Conservation (phyloP, 2,329 filamentous ascomycete species). For the Talaromyces sp. region DNA sequence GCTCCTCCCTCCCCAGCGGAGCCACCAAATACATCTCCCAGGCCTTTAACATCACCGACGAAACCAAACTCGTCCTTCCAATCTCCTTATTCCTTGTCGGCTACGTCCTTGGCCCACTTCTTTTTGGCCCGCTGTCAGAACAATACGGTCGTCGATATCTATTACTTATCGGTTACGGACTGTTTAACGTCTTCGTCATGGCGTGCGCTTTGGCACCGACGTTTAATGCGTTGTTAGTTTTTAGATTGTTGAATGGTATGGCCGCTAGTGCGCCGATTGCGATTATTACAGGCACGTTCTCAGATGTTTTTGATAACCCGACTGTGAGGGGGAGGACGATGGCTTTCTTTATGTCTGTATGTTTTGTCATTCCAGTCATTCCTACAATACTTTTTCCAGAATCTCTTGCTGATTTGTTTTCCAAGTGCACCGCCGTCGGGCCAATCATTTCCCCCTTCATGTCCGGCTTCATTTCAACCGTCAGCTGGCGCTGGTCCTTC, state of each 20-base stretch:
- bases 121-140: constrained; percentile 43
- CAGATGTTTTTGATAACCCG: constrained; percentile 45
- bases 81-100: constrained; percentile 40
- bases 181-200: constrained; percentile 40
- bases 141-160: constrained; percentile 39
- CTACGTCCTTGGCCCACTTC: constrained; percentile 40
- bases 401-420: neutral
- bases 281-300: constrained; percentile 43
- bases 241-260: constrained; percentile 44
- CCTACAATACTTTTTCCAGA: neutral
- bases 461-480: constrained; percentile 41
- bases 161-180: constrained; percentile 48
- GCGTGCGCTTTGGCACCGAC: constrained; percentile 42
- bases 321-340: constrained; percentile 39
- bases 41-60: constrained; percentile 30
- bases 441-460: constrained; percentile 43
- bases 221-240: constrained; percentile 39
- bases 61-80: constrained; percentile 33
- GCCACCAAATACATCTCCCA: constrained; percentile 34
- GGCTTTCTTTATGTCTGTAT: constrained; percentile 41
- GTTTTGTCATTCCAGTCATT: constrained; percentile 1
- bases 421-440: constrained; percentile 35
- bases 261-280: constrained; percentile 43
- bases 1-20: constrained; percentile 36
- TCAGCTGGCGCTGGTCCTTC: constrained; percentile 47